phyloP scores from a whole-genome alignment of 805 yeast species.

The Alloascoidea hylecoeti region DNA sequence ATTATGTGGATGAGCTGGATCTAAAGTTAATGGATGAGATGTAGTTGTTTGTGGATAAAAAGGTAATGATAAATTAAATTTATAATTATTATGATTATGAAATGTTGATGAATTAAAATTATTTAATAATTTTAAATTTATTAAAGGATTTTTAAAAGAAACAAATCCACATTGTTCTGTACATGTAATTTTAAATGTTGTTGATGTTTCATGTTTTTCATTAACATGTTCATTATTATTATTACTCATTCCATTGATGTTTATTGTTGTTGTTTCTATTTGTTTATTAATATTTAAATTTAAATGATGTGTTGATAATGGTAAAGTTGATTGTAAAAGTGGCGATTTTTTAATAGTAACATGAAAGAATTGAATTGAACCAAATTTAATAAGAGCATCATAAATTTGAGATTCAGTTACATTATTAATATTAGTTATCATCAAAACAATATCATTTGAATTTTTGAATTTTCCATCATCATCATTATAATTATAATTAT shows the following conservation, averaged over 20 bases:
- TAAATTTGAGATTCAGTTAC: neutral
- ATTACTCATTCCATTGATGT: too few species aligned
- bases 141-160: neutral
- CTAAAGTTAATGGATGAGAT: neutral
- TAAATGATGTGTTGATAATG: too few species aligned
- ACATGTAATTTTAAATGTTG: neutral
- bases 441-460: neutral
- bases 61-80: neutral
- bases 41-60: neutral
- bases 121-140: neutral
- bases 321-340: neutral
- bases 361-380: neutral
- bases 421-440: neutral
- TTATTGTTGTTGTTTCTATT: too few species aligned
- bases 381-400: neutral
- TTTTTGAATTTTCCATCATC: neutral
- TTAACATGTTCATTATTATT: neutral
- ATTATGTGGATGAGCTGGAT: conserved; percentile 68
- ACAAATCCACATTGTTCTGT: neutral
- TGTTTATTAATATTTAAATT: too few species aligned
- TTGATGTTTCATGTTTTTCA: neutral
- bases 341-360: too few species aligned
- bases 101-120: neutral
- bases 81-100: too few species aligned
- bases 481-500: neutral